Evolutionary conservation across 768 basidiomycete genomes (phyloP).

Genomic region (Leccinum subgranulosum): DNA sequence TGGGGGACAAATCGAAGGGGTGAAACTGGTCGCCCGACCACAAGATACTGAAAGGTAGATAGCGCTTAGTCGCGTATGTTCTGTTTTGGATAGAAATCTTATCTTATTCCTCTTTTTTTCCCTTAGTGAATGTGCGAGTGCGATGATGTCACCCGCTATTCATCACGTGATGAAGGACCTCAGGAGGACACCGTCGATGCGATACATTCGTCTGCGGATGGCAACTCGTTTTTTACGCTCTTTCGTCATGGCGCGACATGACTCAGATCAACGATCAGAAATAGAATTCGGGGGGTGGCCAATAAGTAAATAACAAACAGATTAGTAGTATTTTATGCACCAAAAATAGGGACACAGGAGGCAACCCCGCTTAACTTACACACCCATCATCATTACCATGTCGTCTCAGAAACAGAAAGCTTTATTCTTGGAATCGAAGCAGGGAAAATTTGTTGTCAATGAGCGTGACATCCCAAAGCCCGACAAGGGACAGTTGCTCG

Average conservation of each 20-base stretch:
- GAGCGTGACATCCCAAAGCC: conserved; percentile 31
- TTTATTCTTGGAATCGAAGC: conserved; percentile 25
- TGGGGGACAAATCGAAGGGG: conserved; percentile 40
- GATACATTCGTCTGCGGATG: conserved; percentile 30
- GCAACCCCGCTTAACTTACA: conserved; percentile 9
- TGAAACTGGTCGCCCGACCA: conserved; percentile 43
- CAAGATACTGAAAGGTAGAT: conserved; percentile 41
- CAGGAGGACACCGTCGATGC: conserved; percentile 30
- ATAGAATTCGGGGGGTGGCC: conserved; percentile 32
- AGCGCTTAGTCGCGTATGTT: conserved; percentile 14
- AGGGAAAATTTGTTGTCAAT: conserved; percentile 30
- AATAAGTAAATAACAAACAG: conserved; percentile 25
- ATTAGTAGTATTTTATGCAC: conserved; percentile 8
- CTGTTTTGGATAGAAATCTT: conserved; percentile 25
- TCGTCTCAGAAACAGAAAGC: conserved; percentile 27
- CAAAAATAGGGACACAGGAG: conserved; percentile 3
- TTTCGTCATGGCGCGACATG: conserved; percentile 30
- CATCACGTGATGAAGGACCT: conserved; percentile 25
- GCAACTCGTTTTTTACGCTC: conserved; percentile 30
- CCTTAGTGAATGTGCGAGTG: conserved; percentile 20
- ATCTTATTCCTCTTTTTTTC: conserved; percentile 11
- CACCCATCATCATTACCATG: conserved; percentile 16
- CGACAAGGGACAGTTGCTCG: conserved; percentile 38
- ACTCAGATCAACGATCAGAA: conserved; percentile 23
- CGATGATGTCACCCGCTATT: conserved; percentile 9